Conservation (phyloP, 345 rosid species). For the Camelina neglecta region DNA sequence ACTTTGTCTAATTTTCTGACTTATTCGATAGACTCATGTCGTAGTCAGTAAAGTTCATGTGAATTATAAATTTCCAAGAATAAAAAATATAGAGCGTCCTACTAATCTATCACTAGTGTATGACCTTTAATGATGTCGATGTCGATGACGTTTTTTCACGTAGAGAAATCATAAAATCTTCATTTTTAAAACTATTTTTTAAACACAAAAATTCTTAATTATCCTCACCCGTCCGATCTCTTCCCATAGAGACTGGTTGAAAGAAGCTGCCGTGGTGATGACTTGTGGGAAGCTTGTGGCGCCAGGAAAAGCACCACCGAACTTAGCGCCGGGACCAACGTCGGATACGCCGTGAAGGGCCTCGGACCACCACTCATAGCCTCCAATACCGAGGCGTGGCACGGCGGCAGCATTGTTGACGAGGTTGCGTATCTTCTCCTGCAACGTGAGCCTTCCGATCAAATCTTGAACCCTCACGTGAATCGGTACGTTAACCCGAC, state of each 20-base stretch:
- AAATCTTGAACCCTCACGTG: conserved; percentile 77
- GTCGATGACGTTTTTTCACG: conserved; percentile 27
- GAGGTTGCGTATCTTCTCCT: conserved; percentile 72
- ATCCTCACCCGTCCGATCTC: conserved; percentile 79
- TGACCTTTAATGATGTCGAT: conserved; percentile 21
- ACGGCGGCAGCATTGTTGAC: conserved; percentile 83
- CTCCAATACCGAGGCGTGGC: conserved; percentile 83
- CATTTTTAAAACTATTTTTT: not conserved
- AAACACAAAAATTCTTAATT: not conserved
- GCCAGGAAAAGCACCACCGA: conserved; percentile 68
- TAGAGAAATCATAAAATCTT: conserved; percentile 13
- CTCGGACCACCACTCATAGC: conserved; percentile 99
- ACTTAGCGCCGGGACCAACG: conserved; percentile 73
- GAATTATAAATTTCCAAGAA: not conserved
- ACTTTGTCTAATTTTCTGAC: conserved; percentile 17
- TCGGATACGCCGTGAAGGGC: conserved; percentile 93
- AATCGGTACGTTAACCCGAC: conserved; percentile 56
- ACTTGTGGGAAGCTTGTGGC: conserved; percentile 99
- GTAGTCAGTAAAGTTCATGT: conserved; percentile 18
- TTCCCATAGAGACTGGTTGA: conserved; percentile 84
- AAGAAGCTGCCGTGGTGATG: conserved; percentile 91
- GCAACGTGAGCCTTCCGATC: conserved; percentile 74
- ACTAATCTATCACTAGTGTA: conserved; percentile 20
- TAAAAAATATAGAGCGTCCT: not conserved
- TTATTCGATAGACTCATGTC: conserved; percentile 28